Conservation (phyloP, 192 early-diverging fungal species). For the Coemansia furcata region DNA sequence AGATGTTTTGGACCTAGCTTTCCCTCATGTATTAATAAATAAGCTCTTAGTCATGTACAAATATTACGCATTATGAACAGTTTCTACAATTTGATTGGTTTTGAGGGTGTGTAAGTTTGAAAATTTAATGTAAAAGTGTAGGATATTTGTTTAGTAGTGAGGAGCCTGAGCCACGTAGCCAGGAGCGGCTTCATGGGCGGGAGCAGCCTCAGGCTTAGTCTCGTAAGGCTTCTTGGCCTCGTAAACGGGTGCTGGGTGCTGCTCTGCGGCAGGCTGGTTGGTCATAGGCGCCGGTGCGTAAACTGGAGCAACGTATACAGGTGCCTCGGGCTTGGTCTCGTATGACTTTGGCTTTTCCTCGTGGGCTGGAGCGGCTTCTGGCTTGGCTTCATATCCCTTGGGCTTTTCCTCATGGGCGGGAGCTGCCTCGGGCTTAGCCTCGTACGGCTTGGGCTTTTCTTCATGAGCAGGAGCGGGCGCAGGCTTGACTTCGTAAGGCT, state of each 20-base stretch:
- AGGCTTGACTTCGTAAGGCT: background rate
- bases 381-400: constrained; percentile 2
- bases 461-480: background rate
- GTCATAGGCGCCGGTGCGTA: background rate
- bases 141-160: constrained; percentile 24
- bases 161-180: constrained; percentile 28
- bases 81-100: background rate
- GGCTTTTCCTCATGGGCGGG: constrained; percentile 6
- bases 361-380: background rate
- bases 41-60: too few species aligned
- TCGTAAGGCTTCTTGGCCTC: constrained; percentile 9
- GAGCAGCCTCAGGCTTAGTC: constrained; percentile 20
- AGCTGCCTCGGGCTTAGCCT: background rate
- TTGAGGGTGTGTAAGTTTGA: background rate
- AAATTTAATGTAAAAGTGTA: constrained; percentile 2
- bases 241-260: constrained; percentile 1
- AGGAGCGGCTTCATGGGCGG: constrained; percentile 15
- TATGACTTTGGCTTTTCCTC: background rate
- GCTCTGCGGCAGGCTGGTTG: background rate
- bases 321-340: constrained; percentile 4
- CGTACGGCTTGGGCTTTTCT: background rate
- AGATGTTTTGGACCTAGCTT: too few species aligned
- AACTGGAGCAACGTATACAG: constrained; percentile 10
- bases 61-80: background rate
- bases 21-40: too few species aligned